phyloP scores from a whole-genome alignment of 202 grass and related monocot genomes.

The Zoysia matrella region DNA sequence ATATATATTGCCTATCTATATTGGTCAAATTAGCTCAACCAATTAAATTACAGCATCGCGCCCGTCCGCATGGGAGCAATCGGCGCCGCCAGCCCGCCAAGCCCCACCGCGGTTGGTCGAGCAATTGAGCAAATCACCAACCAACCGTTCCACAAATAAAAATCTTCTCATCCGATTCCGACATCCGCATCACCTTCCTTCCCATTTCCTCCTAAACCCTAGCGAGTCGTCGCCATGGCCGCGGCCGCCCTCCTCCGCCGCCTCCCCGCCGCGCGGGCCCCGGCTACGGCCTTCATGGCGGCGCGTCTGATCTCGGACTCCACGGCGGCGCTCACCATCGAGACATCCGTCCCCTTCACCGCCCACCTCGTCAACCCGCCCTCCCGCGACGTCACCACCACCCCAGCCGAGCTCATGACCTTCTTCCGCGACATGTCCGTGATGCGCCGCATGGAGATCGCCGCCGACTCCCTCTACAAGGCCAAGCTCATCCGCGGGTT shows the following conservation, averaged over 20 bases:
- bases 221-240: slow-evolving; percentile 44
- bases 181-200: not conserved
- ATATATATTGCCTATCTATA: not conserved
- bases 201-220: slow-evolving; percentile 32
- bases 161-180: slow-evolving; percentile 28
- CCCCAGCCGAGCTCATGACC: slow-evolving; percentile 73
- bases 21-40: slow-evolving; percentile 18
- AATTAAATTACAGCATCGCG: slow-evolving; percentile 25
- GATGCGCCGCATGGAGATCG: slow-evolving; percentile 98
- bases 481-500: too few species aligned
- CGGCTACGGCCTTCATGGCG: slow-evolving; percentile 30
- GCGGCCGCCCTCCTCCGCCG: slow-evolving; percentile 66
- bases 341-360: slow-evolving; percentile 92
- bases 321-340: slow-evolving; percentile 69
- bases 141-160: not conserved
- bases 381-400: slow-evolving; percentile 76
- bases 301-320: slow-evolving; percentile 56
- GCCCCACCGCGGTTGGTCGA: not conserved
- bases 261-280: slow-evolving; percentile 41
- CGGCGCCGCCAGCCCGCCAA: slow-evolving; percentile 46
- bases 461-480: slow-evolving; percentile 13
- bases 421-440: slow-evolving; percentile 89
- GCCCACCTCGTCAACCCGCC: slow-evolving; percentile 87
- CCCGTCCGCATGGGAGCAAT: not conserved
- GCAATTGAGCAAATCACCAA: not conserved